These are phyloP conservation scores for Rhododendron henanense DNA, from an alignment of 148 eudicot genomes.

Conservation along the genomic window DNA sequence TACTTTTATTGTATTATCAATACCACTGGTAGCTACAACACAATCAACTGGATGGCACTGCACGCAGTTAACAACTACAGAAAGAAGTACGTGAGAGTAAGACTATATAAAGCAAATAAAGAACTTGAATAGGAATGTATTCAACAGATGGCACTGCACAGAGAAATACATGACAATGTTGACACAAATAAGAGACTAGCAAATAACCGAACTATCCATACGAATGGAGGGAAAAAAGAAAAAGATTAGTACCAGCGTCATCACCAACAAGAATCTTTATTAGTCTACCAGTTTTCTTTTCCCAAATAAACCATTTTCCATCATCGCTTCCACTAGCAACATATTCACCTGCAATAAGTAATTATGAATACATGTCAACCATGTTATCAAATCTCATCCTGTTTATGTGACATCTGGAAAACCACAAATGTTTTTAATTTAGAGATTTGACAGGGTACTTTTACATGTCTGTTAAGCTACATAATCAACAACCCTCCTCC, in stretches of 20 bases:
- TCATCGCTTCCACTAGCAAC: constrained; percentile 98
- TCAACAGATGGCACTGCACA: neutral
- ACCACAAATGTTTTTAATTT: neutral
- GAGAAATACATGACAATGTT: neutral
- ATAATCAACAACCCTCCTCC: neutral
- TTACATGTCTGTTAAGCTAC: neutral
- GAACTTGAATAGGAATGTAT: neutral
- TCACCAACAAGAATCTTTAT: constrained; percentile 87
- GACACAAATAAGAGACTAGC: neutral
- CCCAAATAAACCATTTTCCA: constrained; percentile 99
- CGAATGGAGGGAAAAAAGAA: neutral
- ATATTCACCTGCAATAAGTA: constrained; percentile 60
- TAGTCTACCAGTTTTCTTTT: constrained; percentile 85
- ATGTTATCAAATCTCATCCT: neutral
- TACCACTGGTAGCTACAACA: constrained; percentile 92
- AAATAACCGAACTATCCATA: neutral
- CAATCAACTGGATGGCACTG: constrained; percentile 94
- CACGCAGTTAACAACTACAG: constrained; percentile 89
- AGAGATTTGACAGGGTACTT: neutral
- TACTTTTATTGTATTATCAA: constrained; percentile 93
- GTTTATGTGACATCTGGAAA: neutral
- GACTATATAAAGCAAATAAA: constrained; percentile 8
- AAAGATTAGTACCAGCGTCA: constrained; percentile 61
- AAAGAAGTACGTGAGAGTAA: neutral
- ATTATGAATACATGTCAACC: neutral